These are phyloP conservation scores for Boletus barrowsii DNA, from an alignment of 768 basidiomycete genomes.

Conservation along the genomic window DNA sequence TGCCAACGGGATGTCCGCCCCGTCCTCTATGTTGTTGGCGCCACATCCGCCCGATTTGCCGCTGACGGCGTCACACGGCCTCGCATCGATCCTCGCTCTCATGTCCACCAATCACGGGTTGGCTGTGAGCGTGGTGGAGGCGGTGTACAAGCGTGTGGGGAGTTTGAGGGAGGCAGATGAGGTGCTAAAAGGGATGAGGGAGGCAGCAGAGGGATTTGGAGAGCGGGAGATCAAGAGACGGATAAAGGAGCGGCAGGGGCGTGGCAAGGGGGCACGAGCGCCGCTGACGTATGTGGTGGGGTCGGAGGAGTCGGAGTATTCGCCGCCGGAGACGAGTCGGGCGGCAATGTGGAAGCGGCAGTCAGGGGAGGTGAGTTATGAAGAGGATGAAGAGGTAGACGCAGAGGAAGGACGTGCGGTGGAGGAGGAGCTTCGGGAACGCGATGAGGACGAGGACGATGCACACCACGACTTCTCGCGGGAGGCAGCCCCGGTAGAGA, in stretches of 20 bases:
- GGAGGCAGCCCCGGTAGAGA: not conserved
- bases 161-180: slow-evolving; percentile 39
- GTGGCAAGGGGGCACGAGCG: not conserved
- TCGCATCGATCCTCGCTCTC: slow-evolving; percentile 31
- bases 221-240: slow-evolving; percentile 12
- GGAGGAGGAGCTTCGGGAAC: slow-evolving; percentile 5
- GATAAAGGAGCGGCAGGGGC: not conserved
- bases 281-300: slow-evolving; percentile 10
- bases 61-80: slow-evolving; percentile 24
- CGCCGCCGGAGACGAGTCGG: slow-evolving; percentile 27
- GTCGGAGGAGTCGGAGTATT: slow-evolving; percentile 21
- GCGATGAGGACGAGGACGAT: not conserved
- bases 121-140: slow-evolving; percentile 37
- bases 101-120: slow-evolving; percentile 49
- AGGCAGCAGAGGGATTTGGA: slow-evolving; percentile 33
- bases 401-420: slow-evolving; percentile 13
- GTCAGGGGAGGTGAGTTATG: slow-evolving; percentile 2
- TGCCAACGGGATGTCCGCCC: too few species aligned
- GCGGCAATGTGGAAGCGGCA: slow-evolving; percentile 27
- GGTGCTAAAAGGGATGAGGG: slow-evolving; percentile 37
- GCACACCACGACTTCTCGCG: slow-evolving; percentile 13
- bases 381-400: not conserved
- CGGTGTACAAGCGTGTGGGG: slow-evolving; percentile 33
- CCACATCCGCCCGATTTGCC: slow-evolving; percentile 16
- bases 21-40: not conserved